A percentile compares a stretch with the other conserved stretches of the same genome.
phyloP scores from a whole-genome alignment of 23 red algal genomes.

The Agarophyton chilense region DNA sequence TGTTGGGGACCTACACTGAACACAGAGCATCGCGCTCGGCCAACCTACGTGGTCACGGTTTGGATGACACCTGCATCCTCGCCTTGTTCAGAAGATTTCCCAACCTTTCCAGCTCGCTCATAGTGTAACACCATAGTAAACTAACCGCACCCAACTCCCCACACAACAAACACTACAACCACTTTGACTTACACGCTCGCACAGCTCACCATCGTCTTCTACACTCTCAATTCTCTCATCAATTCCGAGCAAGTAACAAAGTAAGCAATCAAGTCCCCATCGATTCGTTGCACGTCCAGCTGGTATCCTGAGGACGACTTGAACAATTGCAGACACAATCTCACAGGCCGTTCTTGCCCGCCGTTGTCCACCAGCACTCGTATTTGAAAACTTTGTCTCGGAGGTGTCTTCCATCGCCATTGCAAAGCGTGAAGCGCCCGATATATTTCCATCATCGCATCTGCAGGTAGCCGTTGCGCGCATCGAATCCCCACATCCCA shows the following conservation, averaged over 20 bases:
- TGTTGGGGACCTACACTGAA: constrained; percentile 42
- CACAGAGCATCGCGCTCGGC: constrained; percentile 12
- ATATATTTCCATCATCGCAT: constrained; percentile 92
- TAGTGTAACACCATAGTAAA: constrained; percentile 24
- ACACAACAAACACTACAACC: neutral
- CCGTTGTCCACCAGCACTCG: constrained; percentile 41
- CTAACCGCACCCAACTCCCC: neutral
- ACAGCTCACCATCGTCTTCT: neutral
- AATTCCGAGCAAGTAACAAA: constrained; percentile 74
- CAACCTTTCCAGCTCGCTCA: constrained; percentile 14
- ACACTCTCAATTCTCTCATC: constrained; percentile 73
- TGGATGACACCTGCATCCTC: constrained; percentile 20
- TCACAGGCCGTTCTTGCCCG: constrained; percentile 38
- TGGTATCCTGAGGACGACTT: constrained; percentile 78
- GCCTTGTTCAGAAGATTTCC: constrained; percentile 39
- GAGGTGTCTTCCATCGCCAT: constrained; percentile 93
- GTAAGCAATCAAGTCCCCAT: constrained; percentile 87
- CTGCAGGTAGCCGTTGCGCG: constrained; percentile 56
- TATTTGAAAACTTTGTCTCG: constrained; percentile 76
- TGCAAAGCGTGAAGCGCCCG: constrained; percentile 74
- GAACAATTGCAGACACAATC: constrained; percentile 90
- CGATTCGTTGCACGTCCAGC: constrained; percentile 80
- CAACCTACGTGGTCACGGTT: constrained; percentile 8
- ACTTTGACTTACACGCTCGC: neutral
- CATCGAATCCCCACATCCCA: constrained; percentile 69